Conservation (phyloP, 768 basidiomycete genomes). For the Auricularia sp. region DNA sequence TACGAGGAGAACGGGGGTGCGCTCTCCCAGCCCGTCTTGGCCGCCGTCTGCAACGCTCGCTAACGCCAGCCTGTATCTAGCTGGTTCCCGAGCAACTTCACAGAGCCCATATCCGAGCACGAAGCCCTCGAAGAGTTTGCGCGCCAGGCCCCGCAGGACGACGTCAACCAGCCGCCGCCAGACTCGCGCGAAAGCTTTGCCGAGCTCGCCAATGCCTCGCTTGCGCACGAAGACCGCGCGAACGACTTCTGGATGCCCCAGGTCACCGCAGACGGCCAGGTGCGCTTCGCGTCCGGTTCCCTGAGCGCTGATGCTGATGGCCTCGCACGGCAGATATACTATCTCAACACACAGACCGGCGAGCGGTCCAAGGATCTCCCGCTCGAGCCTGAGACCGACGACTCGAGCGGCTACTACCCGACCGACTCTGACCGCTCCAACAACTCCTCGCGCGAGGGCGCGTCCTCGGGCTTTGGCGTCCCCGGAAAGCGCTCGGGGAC, state of each 20-base stretch:
- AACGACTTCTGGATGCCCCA: conserved; percentile 90
- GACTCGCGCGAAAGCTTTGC: conserved; percentile 32
- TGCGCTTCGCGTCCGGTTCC: conserved; percentile 17
- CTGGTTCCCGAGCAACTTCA: conserved; percentile 98
- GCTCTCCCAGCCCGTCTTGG: background rate
- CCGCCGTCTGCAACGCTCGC: background rate
- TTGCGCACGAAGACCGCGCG: conserved; percentile 24
- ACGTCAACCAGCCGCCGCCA: conserved; percentile 23
- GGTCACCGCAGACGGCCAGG: conserved; percentile 74
- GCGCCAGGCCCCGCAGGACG: conserved; percentile 21
- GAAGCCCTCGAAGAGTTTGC: conserved; percentile 56
- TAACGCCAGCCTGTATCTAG: background rate
- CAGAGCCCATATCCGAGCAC: conserved; percentile 63
- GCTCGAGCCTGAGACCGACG: conserved; percentile 53
- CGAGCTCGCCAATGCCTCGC: conserved; percentile 49
- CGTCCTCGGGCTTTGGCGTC: background rate
- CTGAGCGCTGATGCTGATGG: background rate
- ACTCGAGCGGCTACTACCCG: conserved; percentile 48
- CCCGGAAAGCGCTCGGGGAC: conserved; percentile 36
- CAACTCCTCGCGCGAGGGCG: conserved; percentile 1
- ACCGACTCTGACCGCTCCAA: conserved; percentile 19
- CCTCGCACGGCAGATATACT: conserved; percentile 64
- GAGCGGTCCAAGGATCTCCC: conserved; percentile 80
- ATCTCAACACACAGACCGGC: conserved; percentile 83
- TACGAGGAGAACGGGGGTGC: conserved; percentile 71